Evolutionary conservation across 2,329 filamentous ascomycete genomes (phyloP).

Genomic region (Ophiocordyceps camponoti-saundersi): DNA sequence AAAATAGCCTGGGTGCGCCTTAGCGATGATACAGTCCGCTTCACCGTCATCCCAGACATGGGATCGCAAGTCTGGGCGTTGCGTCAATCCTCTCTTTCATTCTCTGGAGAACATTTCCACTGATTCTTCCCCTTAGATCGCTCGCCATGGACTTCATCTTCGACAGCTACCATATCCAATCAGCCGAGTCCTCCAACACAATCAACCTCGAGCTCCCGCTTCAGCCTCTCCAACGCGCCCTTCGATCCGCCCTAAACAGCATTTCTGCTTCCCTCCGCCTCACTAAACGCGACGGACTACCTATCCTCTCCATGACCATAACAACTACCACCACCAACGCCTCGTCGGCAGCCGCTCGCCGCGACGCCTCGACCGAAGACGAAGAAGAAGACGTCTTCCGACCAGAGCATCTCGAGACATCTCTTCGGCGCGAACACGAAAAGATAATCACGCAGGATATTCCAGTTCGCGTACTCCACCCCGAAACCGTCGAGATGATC

Average conservation of each 20-base stretch:
- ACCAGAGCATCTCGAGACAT: constrained; percentile 36
- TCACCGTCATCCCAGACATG: constrained; percentile 88
- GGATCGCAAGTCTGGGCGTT: constrained; percentile 94
- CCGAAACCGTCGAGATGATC: constrained; percentile 73
- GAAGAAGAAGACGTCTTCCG: constrained; percentile 25
- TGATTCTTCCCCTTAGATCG: constrained; percentile 20
- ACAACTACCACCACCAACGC: constrained; percentile 48
- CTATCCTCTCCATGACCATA: constrained; percentile 79
- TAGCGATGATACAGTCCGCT: constrained; percentile 72
- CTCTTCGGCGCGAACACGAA: constrained; percentile 54
- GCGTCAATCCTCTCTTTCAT: constrained; percentile 16
- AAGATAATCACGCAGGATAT: constrained; percentile 92
- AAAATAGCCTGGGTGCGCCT: constrained; percentile 85
- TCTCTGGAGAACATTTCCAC: too few relatives aligned
- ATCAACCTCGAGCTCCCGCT: constrained; percentile 95
- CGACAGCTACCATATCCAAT: constrained; percentile 69
- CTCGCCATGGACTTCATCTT: constrained; percentile 71
- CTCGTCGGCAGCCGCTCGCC: constrained; percentile 13
- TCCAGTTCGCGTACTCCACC: constrained; percentile 77
- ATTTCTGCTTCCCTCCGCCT: constrained; percentile 71
- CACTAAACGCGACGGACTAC: constrained; percentile 80
- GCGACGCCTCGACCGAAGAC: constrained; percentile 12
- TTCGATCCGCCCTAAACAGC: constrained; percentile 72
- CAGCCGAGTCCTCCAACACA: constrained; percentile 63
- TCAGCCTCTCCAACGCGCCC: constrained; percentile 73